A percentile compares a stretch with the other conserved stretches of the same genome.
Evolutionary conservation across 2,329 filamentous ascomycete genomes (phyloP).

Genomic region (Sphaerulina musiva): DNA sequence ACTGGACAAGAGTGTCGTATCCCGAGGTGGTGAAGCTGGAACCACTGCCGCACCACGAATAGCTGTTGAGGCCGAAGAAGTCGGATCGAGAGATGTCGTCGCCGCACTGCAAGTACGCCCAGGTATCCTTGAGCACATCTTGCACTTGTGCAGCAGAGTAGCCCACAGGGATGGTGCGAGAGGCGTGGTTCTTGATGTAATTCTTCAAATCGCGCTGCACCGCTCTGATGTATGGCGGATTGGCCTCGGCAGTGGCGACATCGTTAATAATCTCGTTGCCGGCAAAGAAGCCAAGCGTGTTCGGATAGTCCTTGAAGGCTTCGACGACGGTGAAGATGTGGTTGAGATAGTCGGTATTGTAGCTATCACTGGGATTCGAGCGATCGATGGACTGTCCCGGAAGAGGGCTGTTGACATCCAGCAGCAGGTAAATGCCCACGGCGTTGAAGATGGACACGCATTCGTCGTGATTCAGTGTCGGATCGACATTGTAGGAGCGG

Average conservation of each 20-base stretch:
- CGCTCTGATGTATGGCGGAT: constrained; percentile 55
- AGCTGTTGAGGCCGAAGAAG: constrained; percentile 71
- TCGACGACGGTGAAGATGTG: constrained; percentile 59
- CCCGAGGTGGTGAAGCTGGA: constrained; percentile 57
- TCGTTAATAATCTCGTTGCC: constrained; percentile 65
- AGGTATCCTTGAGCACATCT: constrained; percentile 64
- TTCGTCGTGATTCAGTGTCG: constrained; percentile 53
- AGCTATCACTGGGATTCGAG: constrained; percentile 48
- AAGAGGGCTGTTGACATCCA: constrained; percentile 60
- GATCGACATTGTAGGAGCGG: constrained; percentile 58
- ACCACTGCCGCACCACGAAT: constrained; percentile 65
- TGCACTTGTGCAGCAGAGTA: constrained; percentile 72
- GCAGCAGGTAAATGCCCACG: constrained; percentile 59
- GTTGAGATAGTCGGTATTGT: constrained; percentile 50
- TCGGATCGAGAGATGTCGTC: constrained; percentile 59
- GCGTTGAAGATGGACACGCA: constrained; percentile 60
- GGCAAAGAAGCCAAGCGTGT: constrained; percentile 60
- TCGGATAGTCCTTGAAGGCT: constrained; percentile 60
- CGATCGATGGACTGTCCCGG: constrained; percentile 52
- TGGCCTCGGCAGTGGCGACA: constrained; percentile 43
- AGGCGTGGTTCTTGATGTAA: constrained; percentile 55
- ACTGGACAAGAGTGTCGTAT: constrained; percentile 57
- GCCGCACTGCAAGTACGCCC: constrained; percentile 66
- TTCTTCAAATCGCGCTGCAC: constrained; percentile 62
- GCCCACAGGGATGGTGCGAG: constrained; percentile 57